These are phyloP conservation scores for Trichoderma sp. DNA, from an alignment of 2,329 filamentous ascomycete species.

Conservation along the genomic window DNA sequence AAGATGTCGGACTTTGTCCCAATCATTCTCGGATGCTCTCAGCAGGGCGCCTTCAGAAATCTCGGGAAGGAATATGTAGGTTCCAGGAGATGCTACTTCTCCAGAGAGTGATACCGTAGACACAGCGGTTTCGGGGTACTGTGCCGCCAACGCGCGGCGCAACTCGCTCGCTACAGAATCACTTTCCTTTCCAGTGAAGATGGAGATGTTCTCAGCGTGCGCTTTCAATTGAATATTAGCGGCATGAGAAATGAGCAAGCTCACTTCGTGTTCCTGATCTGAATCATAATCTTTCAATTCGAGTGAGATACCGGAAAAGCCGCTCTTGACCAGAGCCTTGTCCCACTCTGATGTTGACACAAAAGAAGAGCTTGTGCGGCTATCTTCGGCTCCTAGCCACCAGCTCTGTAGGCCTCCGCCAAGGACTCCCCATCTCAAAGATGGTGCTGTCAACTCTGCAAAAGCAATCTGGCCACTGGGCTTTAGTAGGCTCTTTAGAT, in stretches of 20 bases:
- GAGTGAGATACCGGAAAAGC: conserved; percentile 20
- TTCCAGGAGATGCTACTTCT: not conserved
- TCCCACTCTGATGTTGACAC: conserved; percentile 14
- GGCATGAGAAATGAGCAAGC: conserved; percentile 20
- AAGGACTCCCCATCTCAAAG: conserved; percentile 18
- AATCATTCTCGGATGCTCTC: conserved; percentile 2
- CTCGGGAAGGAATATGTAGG: conserved; percentile 14
- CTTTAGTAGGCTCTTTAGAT: conserved; percentile 20
- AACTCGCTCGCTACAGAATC: conserved; percentile 2
- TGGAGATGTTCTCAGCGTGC: not conserved
- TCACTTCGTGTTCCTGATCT: conserved; percentile 19
- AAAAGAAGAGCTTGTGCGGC: conserved; percentile 15
- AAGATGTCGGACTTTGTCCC: not conserved
- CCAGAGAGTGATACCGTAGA: conserved; percentile 1
- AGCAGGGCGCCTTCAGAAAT: not conserved
- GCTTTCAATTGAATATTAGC: not conserved
- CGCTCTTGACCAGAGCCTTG: not conserved
- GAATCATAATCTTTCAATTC: conserved; percentile 20
- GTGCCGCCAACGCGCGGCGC: not conserved
- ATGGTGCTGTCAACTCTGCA: conserved; percentile 21
- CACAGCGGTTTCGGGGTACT: conserved; percentile 1
- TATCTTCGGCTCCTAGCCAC: conserved; percentile 22
- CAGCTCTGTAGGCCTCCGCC: conserved; percentile 4
- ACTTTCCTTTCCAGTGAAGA: conserved; percentile 4
- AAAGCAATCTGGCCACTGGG: conserved; percentile 24